phyloP scores from a whole-genome alignment of 257 asterid genomes.

The Solanum rostratum region DNA sequence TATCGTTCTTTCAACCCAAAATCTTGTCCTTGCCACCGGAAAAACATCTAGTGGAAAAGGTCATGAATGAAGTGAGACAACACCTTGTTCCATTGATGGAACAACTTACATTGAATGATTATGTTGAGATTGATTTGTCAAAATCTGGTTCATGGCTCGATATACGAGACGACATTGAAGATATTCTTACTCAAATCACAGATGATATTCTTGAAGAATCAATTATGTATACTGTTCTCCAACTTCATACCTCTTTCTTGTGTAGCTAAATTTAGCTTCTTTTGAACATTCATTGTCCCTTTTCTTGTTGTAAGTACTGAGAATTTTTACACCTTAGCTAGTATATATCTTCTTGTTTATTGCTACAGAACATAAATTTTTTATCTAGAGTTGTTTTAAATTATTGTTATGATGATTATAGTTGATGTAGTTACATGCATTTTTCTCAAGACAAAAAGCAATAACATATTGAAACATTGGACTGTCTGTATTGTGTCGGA shows the following conservation, averaged over 20 bases:
- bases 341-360: not conserved
- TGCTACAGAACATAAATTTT: not conserved
- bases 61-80: slow-evolving; percentile 42
- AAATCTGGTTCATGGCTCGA: slow-evolving; percentile 52
- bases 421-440: not conserved
- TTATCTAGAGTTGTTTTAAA: not conserved
- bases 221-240: slow-evolving; percentile 30
- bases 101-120: slow-evolving; percentile 34
- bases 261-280: slow-evolving; percentile 6
- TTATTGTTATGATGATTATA: not conserved
- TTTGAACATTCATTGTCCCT: not conserved
- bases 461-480: not conserved
- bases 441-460: not conserved
- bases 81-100: slow-evolving; percentile 26
- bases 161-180: slow-evolving; percentile 30
- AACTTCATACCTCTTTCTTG: slow-evolving; percentile 10
- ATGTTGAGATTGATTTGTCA: slow-evolving; percentile 27
- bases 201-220: slow-evolving; percentile 54
- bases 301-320: not conserved
- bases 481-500: no score
- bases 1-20: slow-evolving; percentile 24
- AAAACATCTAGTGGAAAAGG: slow-evolving; percentile 34
- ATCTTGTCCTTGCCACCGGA: slow-evolving; percentile 17
- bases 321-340: not conserved
- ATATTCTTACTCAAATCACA: slow-evolving; percentile 31